Base-by-base conservation (phyloP, 352 stramenopile genomes). In the Globisporangium viniferum region DNA sequence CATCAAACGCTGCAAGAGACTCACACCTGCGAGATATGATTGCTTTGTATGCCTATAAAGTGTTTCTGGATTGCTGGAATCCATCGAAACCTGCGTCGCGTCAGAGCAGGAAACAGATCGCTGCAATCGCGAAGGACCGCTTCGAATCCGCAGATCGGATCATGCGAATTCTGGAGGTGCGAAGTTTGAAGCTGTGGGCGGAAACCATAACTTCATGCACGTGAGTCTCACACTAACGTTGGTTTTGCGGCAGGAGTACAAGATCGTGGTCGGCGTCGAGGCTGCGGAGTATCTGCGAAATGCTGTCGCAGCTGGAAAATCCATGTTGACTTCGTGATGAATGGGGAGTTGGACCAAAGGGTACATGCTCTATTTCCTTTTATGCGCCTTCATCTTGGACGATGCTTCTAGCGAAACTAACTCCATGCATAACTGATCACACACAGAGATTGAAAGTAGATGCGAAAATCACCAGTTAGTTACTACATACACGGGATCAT, bases 111-210 rank as follows among this genome's bases (percentile, higher is more conserved):
- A 72, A 72, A 33, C 59, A 70, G 1, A 54, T 92, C 18, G 74
- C 75, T 18, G 39, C 66, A 7, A 79, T 92, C 14, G 64, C 80
- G 20, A 84, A 85, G 55, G 76, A 84, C n/a, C 79, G 84, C 3
- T 90, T 85, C 56, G 84, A 91, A 62, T 72, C 84, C 41, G 79
- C 82, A 24, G 82, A 92, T 62, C 76, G 82, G n/a, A 81, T 91
- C 68, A 92, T 92, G 84, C 78, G 82, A 5, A 91, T 92, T 44
- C 76, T 92, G 22, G 80, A 92, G 78, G 83, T 92, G 56, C 12
- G 48, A 46, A 2, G 1, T 49, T 7, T 51, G 44, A 24, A 51
- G 20, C 24, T 20, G 20, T 49, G 35, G 24, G 24, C 24, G 53
- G 14, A 22, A 51, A 8, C 6, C 53, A n/a, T 10, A 22, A 9